Evolutionary conservation across 176 grass and related monocot genomes (phyloP).

Genomic region (Zea luxurians): DNA sequence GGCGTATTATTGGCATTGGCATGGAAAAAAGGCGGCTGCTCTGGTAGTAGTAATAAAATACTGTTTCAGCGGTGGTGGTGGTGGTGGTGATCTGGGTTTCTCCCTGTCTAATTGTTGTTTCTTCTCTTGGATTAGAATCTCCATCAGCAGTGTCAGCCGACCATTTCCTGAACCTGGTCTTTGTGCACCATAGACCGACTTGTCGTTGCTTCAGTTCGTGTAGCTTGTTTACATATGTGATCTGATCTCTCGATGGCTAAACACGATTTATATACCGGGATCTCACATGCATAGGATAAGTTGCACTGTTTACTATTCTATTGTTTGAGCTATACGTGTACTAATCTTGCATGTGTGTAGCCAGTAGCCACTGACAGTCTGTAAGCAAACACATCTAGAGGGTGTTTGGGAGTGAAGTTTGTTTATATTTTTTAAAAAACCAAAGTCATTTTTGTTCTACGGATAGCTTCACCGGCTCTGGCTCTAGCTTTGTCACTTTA

Average conservation of each 20-base stretch:
- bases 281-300: neutral
- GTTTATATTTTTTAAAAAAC: too few relatives aligned
- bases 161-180: constrained; percentile 42
- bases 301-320: neutral
- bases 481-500: too few relatives aligned
- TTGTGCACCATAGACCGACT: constrained; percentile 37
- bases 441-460: too few relatives aligned
- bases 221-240: constrained; percentile 16
- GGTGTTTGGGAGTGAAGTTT: too few relatives aligned
- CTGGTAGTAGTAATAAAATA: constrained; percentile 59
- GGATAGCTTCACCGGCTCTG: too few relatives aligned
- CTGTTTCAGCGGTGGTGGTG: constrained; percentile 62
- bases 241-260: constrained; percentile 15
- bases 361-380: neutral
- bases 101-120: constrained; percentile 88
- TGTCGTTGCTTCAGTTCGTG: neutral
- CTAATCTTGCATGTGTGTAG: neutral
- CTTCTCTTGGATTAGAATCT: constrained; percentile 91
- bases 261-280: neutral
- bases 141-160: constrained; percentile 31
- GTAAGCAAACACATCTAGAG: neutral
- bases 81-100: constrained; percentile 58
- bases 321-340: neutral
- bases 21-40: constrained; percentile 42
- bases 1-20: constrained; percentile 48